A percentile compares a stretch with the other conserved stretches of the same genome.
phyloP scores from a whole-genome alignment of 345 rosid genomes.

The Eucalyptus polybractea region DNA sequence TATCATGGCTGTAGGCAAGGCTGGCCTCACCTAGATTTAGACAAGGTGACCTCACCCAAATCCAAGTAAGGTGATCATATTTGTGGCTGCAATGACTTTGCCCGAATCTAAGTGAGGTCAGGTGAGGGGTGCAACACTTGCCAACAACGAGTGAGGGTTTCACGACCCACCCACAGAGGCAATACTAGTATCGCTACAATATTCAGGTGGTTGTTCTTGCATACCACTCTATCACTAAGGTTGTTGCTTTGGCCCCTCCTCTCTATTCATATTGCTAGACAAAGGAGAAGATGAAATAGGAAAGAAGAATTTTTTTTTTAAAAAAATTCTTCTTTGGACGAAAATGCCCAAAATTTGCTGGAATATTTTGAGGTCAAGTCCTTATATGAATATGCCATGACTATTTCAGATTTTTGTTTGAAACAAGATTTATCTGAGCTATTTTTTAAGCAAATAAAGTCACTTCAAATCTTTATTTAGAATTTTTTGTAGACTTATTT shows the following conservation, averaged over 20 bases:
- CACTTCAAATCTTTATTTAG: no score
- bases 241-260: background rate
- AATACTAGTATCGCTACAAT: background rate
- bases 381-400: no score
- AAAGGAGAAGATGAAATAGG: background rate
- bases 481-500: no score
- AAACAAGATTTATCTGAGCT: no score
- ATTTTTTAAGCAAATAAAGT: no score
- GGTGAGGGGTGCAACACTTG: background rate
- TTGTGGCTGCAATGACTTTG: no score
- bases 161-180: rapidly evolving
- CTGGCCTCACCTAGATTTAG: background rate
- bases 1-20: rapidly evolving
- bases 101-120: no score
- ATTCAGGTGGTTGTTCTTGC: background rate
- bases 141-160: background rate
- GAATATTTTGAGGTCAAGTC: background rate
- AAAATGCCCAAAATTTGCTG: background rate
- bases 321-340: no score
- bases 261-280: background rate
- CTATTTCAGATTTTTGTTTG: no score
- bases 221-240: background rate
- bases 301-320: rapidly evolving
- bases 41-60: background rate
- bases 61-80: background rate